Base-by-base conservation (phyloP, 2,329 filamentous ascomycete species). In the Blumeriella jaapii region DNA sequence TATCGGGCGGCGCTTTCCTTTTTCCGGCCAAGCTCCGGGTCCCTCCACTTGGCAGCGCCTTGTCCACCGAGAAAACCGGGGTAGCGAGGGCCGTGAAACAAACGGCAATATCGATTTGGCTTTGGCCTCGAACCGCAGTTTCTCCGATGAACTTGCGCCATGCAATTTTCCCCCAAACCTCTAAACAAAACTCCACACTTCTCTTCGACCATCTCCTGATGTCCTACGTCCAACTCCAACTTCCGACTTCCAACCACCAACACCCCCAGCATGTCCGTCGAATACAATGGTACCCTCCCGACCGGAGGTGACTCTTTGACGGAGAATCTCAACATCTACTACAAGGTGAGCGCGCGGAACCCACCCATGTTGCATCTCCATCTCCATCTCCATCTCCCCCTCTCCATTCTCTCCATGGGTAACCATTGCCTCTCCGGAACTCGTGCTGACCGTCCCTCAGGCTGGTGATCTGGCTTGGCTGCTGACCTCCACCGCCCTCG, bases 391-490 rank as follows among this genome's bases (percentile, higher is more conserved):
- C 9, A 24, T 8, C 3, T 8, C 7, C 22, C 9, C 6, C 20
- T 24, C 22, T 24, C 10, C 22, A 4, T 24, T 8, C 10, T 12
- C n/a, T 14, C 19, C 19, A n/a, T n/a, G n/a, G n/a, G n/a, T n/a
- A 22, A 29, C 14, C 1, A 9, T 29, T 9, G 17, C n/a, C 26
- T 15, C 24, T 19, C 28, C 30, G 82, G 82, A 14, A 19, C 25
- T 17, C 23, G 20, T 15, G 32, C 35, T 45, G 82, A 82, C 40
- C 67, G 86, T 16, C 60, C 76, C 40, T 22, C 41, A 85, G 79
- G 67, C 78, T 40, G 85, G 85, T 54, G 83, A 93, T 62, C 81
- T 93, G 46, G 79, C 76, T 37, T 93, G 82, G 81, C 76, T 93
- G 61, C 74, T 93, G 49, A 80, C 74, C 13, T 69, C 82, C 17